A percentile compares a stretch with the other conserved stretches of the same genome.
These are phyloP conservation scores for Oryza glaberrima DNA, from an alignment of 176 grass and related monocot genomes.

Conservation along the genomic window DNA sequence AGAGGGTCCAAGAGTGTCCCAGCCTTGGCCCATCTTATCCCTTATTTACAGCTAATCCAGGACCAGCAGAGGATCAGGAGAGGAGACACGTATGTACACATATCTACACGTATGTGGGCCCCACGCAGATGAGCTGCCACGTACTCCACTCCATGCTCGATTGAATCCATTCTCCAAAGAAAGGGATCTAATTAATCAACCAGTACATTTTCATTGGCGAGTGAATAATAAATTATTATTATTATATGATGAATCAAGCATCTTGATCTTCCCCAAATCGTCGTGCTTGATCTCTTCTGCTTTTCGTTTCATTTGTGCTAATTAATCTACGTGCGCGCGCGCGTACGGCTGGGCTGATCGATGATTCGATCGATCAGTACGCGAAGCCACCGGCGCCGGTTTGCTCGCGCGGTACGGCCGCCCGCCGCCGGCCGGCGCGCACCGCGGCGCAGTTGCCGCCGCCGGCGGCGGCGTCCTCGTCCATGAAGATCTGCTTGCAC, in stretches of 20 bases:
- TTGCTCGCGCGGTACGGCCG: neutral
- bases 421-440: neutral
- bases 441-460: neutral
- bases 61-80: neutral
- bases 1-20: constrained; percentile 29
- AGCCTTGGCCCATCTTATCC: constrained; percentile 41
- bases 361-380: neutral
- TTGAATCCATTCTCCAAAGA: neutral
- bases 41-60: constrained; percentile 5
- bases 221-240: no score
- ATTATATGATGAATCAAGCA: no score
- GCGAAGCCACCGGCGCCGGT: constrained; percentile 32
- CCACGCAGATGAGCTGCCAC: constrained; percentile 30
- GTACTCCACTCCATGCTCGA: neutral
- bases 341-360: neutral
- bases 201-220: neutral
- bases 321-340: neutral
- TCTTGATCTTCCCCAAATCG: neutral
- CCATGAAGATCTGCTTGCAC: constrained; percentile 58
- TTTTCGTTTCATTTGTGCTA: no score
- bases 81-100: constrained; percentile 35
- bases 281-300: neutral
- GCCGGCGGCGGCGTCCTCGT: constrained; percentile 37
- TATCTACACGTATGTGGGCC: neutral
- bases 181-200: neutral